A percentile compares a stretch with the other conserved stretches of the same genome.
phyloP scores from a whole-genome alignment of 768 basidiomycete genomes.

The Pleurotus tuber-regium region DNA sequence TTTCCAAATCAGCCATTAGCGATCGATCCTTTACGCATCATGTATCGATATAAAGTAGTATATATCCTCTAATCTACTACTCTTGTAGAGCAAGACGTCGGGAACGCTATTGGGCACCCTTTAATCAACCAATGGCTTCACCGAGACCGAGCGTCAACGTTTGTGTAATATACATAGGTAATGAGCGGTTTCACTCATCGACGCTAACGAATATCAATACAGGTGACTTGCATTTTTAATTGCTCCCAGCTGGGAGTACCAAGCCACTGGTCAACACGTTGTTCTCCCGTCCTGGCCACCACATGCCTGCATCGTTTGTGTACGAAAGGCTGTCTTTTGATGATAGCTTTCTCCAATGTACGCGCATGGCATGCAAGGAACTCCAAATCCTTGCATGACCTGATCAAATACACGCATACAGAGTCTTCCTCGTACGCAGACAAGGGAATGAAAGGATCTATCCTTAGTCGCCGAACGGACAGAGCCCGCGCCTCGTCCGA shows the following conservation, averaged over 20 bases:
- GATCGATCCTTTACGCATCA: no score
- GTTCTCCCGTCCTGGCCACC: not conserved
- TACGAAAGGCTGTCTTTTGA: not conserved
- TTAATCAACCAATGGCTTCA: no score
- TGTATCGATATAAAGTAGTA: no score
- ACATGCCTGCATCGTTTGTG: not conserved
- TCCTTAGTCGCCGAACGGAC: constrained; percentile 3
- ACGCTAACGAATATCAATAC: not conserved
- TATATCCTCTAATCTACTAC: no score
- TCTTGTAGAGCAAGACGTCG: no score
- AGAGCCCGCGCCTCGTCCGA: not conserved
- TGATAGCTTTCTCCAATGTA: constrained; percentile 1
- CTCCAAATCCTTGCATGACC: not conserved
- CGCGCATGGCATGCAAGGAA: constrained; percentile 4
- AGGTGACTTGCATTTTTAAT: not conserved
- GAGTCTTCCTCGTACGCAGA: constrained; percentile 3
- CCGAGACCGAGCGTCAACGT: no score
- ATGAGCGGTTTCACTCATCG: no score
- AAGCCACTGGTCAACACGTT: not conserved
- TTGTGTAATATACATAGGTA: no score
- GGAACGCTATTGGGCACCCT: no score
- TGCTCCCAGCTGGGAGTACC: not conserved
- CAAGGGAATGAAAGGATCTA: constrained; percentile 5
- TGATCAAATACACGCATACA: not conserved
- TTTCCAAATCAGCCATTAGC: no score